Percentiles rank a stretch among this genome's conserved stretches.
These are phyloP conservation scores for Neophaeococcomyces mojaviensis DNA, from an alignment of 2,329 filamentous ascomycete genomes.

Conservation along the genomic window DNA sequence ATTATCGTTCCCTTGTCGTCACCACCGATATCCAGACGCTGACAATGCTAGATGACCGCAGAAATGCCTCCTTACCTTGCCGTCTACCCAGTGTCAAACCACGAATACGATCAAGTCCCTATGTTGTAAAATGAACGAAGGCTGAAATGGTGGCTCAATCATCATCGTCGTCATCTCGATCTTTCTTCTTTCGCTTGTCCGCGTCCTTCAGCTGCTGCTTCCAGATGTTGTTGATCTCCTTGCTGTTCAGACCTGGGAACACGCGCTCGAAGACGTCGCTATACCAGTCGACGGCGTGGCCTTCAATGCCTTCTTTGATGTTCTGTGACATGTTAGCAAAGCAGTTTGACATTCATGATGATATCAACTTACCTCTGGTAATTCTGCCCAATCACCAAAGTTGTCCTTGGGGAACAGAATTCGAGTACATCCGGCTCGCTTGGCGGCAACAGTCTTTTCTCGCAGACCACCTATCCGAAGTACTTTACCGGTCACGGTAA, in stretches of 20 bases:
- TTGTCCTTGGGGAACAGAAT: conserved; percentile 95
- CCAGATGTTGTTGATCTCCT: conserved; percentile 65
- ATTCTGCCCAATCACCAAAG: conserved; percentile 91
- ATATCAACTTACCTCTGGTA: conserved; percentile 71
- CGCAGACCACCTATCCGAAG: conserved; percentile 85
- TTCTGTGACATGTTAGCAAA: conserved; percentile 72
- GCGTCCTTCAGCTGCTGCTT: conserved; percentile 55
- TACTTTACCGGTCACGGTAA: conserved; percentile 95
- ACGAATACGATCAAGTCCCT: neutral
- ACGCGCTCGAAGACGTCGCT: conserved; percentile 84
- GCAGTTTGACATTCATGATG: neutral
- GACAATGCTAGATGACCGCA: too few relatives aligned
- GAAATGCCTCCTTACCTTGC: too few relatives aligned
- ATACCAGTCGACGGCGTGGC: conserved; percentile 89
- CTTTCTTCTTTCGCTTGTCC: conserved; percentile 37
- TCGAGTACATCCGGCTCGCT: conserved; percentile 83
- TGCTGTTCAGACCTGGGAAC: conserved; percentile 71
- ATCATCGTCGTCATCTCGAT: conserved; percentile 14
- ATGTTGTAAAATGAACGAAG: neutral
- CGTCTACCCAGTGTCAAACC: neutral
- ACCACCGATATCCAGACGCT: too few relatives aligned
- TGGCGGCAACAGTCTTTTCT: conserved; percentile 94
- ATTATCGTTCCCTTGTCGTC: too few relatives aligned
- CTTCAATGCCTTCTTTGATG: conserved; percentile 93
- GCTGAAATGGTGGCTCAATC: neutral